Evolutionary conservation across 2,329 filamentous ascomycete species (phyloP).

Genomic region (Hypoxylon sp.): DNA sequence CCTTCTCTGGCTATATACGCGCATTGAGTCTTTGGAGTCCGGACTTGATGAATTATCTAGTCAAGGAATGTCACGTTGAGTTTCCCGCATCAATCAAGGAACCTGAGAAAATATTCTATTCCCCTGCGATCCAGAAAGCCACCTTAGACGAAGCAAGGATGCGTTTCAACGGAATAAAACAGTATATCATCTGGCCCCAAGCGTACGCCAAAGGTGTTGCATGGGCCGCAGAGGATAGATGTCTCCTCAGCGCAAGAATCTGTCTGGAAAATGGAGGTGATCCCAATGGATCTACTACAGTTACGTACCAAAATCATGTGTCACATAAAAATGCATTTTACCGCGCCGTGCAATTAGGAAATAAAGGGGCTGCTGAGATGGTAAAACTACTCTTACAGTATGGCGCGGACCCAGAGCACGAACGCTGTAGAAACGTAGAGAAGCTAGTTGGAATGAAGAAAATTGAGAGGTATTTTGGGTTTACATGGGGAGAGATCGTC

Average conservation of each 20-base stretch:
- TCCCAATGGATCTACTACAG: slow-evolving; percentile 23
- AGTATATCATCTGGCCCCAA: slow-evolving; percentile 27
- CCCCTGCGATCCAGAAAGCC: not conserved
- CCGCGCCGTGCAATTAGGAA: not conserved
- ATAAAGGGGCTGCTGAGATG: not conserved
- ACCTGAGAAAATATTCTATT: not conserved
- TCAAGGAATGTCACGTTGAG: slow-evolving; percentile 24
- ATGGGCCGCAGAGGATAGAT: rapidly evolving
- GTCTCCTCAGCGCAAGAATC: not conserved
- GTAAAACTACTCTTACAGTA: slow-evolving; percentile 26
- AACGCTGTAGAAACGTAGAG: rapidly evolving
- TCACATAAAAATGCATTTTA: not conserved
- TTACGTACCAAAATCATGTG: no score
- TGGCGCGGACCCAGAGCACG: slow-evolving; percentile 1
- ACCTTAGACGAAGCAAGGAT: slow-evolving; percentile 17
- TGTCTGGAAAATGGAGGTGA: slow-evolving; percentile 35
- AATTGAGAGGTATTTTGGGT: slow-evolving; percentile 18
- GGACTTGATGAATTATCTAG: slow-evolving; percentile 13
- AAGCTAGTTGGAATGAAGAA: not conserved
- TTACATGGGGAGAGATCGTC: slow-evolving; percentile 28
- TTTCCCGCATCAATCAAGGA: not conserved
- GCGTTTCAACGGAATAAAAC: slow-evolving; percentile 30
- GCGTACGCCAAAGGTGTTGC: not conserved
- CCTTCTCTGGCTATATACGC: not conserved
- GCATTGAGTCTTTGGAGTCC: slow-evolving; percentile 32